Evolutionary conservation across 1,139 yeast genomes (phyloP), one percentile per base, ranked within the genome.

Genomic region (Taphrina wiesneri): DNA sequence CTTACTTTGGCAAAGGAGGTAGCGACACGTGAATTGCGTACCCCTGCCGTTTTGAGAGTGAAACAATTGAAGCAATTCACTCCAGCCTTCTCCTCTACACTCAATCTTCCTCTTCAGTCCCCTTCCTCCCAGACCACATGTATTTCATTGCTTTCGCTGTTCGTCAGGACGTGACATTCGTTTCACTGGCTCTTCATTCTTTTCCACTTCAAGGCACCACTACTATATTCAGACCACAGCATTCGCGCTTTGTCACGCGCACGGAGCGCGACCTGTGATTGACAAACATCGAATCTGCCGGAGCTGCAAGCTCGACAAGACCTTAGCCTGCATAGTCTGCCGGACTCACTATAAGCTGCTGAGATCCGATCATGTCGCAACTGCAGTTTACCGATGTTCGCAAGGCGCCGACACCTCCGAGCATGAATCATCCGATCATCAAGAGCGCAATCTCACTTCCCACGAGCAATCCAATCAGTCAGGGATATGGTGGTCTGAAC

Each of bases 351-450:
- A n/a, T n/a, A n/a, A n/a, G n/a, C n/a, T n/a, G n/a, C n/a, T n/a
- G n/a, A n/a, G n/a, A 13, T 7, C 39, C 13, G 13, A 9, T 32
- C 39, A 54, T 54, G 59, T 54, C 59, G 9, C 59, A 54, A 17
- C 19, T 54, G 64, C 64, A 60, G 52, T 60, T 60, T 41, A 60
- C 57, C 19, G 64, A 60, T 11, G 36, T 46, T 36, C 32, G 64
- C 15, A 52, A 43, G 25, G 64, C 64, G 26, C 64, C 64, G 7
- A 41, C 64, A 17, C 64, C 64, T 6, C 64, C 64, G 7, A 36
- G 51, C 47, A 28, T 41, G 39, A 46, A 45, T 19, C 47, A 51
- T 41, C 36, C 51, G 19, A 49, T 60, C 41, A 43, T 25, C 41
- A 60, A 60, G 30, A 49, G 39, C 26, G 51, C 64, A n/a, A 60